Evolutionary conservation across 345 rosid genomes (phyloP).

Genomic region (Arabidopsis arenosa): DNA sequence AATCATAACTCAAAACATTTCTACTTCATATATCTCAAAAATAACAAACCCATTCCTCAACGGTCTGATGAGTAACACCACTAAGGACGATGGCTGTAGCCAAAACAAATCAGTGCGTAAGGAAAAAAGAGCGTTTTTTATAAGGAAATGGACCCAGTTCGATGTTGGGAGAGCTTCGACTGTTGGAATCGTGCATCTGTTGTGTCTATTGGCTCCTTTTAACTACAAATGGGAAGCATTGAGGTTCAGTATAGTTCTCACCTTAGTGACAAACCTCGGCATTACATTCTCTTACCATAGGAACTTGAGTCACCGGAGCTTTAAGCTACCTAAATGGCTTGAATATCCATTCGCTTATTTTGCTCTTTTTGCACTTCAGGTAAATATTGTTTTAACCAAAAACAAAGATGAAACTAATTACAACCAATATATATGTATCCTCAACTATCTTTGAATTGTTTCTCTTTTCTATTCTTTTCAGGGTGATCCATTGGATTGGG

Average conservation of each 20-base stretch:
- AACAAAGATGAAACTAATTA: neutral
- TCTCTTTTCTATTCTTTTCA: neutral
- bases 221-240: neutral
- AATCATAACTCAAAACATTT: neutral
- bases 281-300: neutral
- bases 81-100: neutral
- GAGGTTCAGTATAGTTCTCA: neutral
- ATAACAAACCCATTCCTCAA: neutral
- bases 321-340: neutral
- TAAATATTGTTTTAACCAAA: neutral
- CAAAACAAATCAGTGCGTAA: neutral
- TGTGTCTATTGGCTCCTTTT: neutral
- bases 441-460: neutral
- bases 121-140: neutral
- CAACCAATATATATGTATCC: neutral
- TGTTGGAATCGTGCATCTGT: neutral
- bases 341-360: neutral
- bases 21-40: neutral
- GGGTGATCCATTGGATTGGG: slow-evolving; percentile 5
- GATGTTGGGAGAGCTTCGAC: neutral
- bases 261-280: neutral
- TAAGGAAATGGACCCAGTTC: neutral
- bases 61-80: neutral
- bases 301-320: neutral
- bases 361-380: neutral